phyloP scores from a whole-genome alignment of 768 basidiomycete species.

The Rhizopogon salebrosus region DNA sequence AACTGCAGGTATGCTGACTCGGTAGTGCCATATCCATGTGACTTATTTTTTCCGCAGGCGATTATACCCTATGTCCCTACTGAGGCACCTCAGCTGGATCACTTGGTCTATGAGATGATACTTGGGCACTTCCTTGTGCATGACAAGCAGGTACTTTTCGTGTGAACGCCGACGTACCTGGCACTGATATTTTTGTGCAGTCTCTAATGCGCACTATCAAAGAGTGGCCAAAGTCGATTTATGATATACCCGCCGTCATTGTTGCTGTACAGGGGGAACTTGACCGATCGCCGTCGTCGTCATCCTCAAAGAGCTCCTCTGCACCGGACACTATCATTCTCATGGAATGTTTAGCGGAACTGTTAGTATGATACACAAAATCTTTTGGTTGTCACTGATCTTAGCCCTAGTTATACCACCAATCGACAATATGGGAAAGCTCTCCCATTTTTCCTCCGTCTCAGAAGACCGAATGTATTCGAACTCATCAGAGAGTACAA shows the following conservation, averaged over 20 bases:
- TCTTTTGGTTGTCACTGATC: neutral
- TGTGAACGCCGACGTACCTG: neutral
- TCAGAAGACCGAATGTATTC: constrained; percentile 87
- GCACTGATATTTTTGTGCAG: constrained; percentile 31
- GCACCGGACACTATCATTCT: constrained; percentile 53
- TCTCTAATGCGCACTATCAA: constrained; percentile 72
- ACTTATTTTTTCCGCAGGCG: constrained; percentile 37
- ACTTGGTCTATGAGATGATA: constrained; percentile 92
- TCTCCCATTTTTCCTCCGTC: constrained; percentile 80
- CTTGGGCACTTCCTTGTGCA: constrained; percentile 79
- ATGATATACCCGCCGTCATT: constrained; percentile 82
- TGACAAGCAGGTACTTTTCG: constrained; percentile 56
- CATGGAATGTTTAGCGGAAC: constrained; percentile 93
- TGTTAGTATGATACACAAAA: constrained; percentile 42
- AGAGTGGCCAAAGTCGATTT: constrained; percentile 89
- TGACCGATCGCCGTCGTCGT: constrained; percentile 53
- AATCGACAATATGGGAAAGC: constrained; percentile 95
- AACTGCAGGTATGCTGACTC: constrained; percentile 58
- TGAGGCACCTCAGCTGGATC: constrained; percentile 70
- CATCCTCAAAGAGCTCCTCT: constrained; percentile 36
- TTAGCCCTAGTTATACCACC: constrained; percentile 58
- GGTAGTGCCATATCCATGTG: neutral
- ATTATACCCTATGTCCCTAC: constrained; percentile 91
- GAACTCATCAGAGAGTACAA: constrained; percentile 92
- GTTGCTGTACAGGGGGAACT: constrained; percentile 83